These are phyloP conservation scores for Saturnispora zaruensis DNA, from an alignment of 805 yeast species.

Conservation along the genomic window DNA sequence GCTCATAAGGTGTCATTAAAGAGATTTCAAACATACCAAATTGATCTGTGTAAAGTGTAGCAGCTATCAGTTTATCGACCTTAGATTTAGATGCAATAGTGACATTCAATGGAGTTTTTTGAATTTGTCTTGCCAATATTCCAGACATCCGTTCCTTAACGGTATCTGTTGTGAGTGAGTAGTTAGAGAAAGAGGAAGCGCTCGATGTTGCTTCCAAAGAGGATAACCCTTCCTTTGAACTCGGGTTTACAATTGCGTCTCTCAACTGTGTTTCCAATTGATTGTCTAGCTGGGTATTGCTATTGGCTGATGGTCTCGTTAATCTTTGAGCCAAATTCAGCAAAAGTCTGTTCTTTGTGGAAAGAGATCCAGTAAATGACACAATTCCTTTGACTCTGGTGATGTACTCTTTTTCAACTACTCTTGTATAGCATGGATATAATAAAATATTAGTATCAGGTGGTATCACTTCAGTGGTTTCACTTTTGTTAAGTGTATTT, in stretches of 20 bases:
- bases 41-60: slow-evolving; percentile 45
- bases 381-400: slow-evolving; percentile 69
- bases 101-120: slow-evolving; percentile 46
- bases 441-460: slow-evolving; percentile 51
- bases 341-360: slow-evolving; percentile 62
- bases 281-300: slow-evolving; percentile 21
- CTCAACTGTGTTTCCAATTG: slow-evolving; percentile 33
- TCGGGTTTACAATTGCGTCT: slow-evolving; percentile 26
- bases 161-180: slow-evolving; percentile 20
- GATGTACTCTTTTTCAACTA: slow-evolving; percentile 31
- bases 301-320: slow-evolving; percentile 32
- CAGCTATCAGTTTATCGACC: slow-evolving; percentile 23
- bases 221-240: slow-evolving; percentile 8
- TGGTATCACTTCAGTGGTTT: slow-evolving; percentile 31
- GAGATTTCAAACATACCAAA: slow-evolving; percentile 58
- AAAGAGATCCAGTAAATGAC: slow-evolving; percentile 57
- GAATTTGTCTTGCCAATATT: slow-evolving; percentile 60
- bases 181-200: slow-evolving; percentile 11
- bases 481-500: not conserved
- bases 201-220: slow-evolving; percentile 18
- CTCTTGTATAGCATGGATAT: slow-evolving; percentile 48
- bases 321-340: slow-evolving; percentile 62
- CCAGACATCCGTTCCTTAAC: slow-evolving; percentile 60
- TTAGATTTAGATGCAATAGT: slow-evolving; percentile 44
- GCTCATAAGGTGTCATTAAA: slow-evolving; percentile 49